These are phyloP conservation scores for Ambrosia hybrid DNA, from an alignment of 140 eudicot species.

Conservation along the genomic window DNA sequence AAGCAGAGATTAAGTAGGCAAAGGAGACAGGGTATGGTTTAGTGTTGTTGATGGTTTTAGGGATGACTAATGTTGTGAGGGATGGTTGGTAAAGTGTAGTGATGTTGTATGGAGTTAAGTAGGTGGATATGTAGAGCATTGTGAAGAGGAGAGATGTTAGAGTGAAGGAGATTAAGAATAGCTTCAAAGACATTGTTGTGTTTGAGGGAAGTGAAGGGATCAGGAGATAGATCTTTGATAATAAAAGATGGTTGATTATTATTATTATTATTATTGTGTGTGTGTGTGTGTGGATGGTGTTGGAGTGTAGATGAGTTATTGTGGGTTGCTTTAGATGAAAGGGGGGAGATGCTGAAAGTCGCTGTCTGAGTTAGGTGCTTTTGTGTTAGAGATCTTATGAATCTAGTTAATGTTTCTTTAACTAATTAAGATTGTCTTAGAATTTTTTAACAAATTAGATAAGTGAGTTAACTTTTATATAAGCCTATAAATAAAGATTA, in stretches of 20 bases:
- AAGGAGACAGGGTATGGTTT: slow-evolving; percentile 62
- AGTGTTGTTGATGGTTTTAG: slow-evolving; percentile 32
- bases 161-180: slow-evolving; percentile 47
- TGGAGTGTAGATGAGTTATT: slow-evolving; percentile 38
- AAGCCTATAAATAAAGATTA: too few species aligned
- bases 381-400: neutral
- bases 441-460: too few species aligned
- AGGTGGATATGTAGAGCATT: slow-evolving; percentile 56
- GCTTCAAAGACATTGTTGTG: slow-evolving; percentile 42
- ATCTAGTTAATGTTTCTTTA: slow-evolving; percentile 7
- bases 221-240: too few species aligned
- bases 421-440: neutral
- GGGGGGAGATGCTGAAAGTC: slow-evolving; percentile 19
- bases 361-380: slow-evolving; percentile 16
- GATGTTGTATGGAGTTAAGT: slow-evolving; percentile 35
- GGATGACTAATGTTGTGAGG: slow-evolving; percentile 27
- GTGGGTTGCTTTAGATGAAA: slow-evolving; percentile 37
- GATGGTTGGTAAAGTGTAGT: slow-evolving; percentile 19
- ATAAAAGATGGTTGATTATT: too few species aligned
- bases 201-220: too few species aligned
- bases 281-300: slow-evolving; percentile 6
- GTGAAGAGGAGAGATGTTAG: slow-evolving; percentile 46
- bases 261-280: too few species aligned
- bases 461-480: too few species aligned
- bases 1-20: slow-evolving; percentile 92